Evolutionary conservation across 345 rosid genomes (phyloP).

Genomic region (Cardamine resedifolia): DNA sequence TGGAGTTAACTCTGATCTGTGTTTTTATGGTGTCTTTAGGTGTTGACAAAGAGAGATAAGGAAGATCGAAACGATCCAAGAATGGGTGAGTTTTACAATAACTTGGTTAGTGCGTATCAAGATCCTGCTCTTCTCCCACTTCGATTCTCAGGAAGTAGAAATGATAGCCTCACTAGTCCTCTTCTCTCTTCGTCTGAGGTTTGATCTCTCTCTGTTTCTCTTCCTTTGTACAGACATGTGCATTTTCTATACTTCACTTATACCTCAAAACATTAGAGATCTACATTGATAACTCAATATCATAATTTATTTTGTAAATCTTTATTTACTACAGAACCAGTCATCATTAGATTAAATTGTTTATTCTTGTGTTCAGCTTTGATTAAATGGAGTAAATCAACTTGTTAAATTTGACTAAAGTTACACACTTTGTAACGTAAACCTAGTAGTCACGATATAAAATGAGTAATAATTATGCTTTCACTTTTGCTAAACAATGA

Average conservation of each 20-base stretch:
- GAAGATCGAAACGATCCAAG: constrained; percentile 55
- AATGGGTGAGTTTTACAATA: constrained; percentile 60
- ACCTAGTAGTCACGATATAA: neutral
- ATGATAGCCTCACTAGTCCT: constrained; percentile 57
- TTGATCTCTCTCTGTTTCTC: constrained; percentile 16
- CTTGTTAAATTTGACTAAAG: neutral
- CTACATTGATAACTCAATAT: neutral
- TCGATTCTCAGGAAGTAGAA: constrained; percentile 47
- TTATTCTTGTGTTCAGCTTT: neutral
- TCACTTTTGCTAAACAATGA: constrained; percentile 12
- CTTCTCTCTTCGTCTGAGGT: constrained; percentile 56
- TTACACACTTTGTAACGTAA: neutral
- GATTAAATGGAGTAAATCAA: neutral
- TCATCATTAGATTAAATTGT: neutral
- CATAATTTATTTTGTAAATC: constrained; percentile 8
- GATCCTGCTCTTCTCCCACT: constrained; percentile 79
- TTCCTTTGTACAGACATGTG: constrained; percentile 17
- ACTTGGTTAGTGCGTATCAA: constrained; percentile 62
- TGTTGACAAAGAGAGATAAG: constrained; percentile 71
- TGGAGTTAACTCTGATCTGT: neutral
- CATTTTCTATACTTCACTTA: constrained; percentile 11
- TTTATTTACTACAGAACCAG: constrained; percentile 3
- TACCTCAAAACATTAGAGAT: constrained; percentile 20
- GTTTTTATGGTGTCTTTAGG: constrained; percentile 42
- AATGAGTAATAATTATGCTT: constrained; percentile 14